phyloP scores from a whole-genome alignment of 306 rosid genomes.

The Argentina anserina region DNA sequence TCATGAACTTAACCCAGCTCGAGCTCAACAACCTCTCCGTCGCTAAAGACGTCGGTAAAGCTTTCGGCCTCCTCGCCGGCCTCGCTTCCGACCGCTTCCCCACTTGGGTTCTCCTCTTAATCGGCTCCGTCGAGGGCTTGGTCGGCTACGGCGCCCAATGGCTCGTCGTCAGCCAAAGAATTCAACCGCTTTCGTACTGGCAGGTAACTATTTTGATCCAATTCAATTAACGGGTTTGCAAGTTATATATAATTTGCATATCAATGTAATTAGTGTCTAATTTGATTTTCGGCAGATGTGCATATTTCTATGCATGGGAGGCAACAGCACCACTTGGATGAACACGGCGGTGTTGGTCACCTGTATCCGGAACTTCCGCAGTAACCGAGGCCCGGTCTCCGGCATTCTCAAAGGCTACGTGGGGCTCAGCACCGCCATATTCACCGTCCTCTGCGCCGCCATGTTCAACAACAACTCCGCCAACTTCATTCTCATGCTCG shows the following conservation, averaged over 20 bases:
- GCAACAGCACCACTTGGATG: slow-evolving; percentile 97
- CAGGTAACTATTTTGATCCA: slow-evolving; percentile 55
- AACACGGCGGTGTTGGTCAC: slow-evolving; percentile 92
- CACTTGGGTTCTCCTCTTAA: slow-evolving; percentile 66
- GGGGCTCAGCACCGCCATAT: slow-evolving; percentile 88
- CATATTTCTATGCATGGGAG: slow-evolving; percentile 81
- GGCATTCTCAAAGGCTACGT: slow-evolving; percentile 83
- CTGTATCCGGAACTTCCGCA: slow-evolving; percentile 66
- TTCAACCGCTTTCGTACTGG: slow-evolving; percentile 74
- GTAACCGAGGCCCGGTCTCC: slow-evolving; percentile 79
- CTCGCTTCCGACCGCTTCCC: slow-evolving; percentile 70
- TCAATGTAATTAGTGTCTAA: background rate
- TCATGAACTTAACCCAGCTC: slow-evolving; percentile 72
- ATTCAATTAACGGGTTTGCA: too few relatives aligned
- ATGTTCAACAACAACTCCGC: slow-evolving; percentile 55
- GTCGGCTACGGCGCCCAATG: slow-evolving; percentile 82
- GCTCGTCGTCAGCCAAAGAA: slow-evolving; percentile 74
- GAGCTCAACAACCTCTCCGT: slow-evolving; percentile 82
- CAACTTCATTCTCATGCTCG: slow-evolving; percentile 65
- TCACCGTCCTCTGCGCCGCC: slow-evolving; percentile 75
- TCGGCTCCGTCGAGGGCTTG: slow-evolving; percentile 75
- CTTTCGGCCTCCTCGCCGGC: slow-evolving; percentile 80
- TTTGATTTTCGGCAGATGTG: slow-evolving; percentile 62
- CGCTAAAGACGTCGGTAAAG: slow-evolving; percentile 80
- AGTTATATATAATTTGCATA: too few relatives aligned